Evolutionary conservation across 163 green algal species (phyloP), one percentile per base, ranked within the genome.

Genomic region (Chlamydomonas reinhardtii): DNA sequence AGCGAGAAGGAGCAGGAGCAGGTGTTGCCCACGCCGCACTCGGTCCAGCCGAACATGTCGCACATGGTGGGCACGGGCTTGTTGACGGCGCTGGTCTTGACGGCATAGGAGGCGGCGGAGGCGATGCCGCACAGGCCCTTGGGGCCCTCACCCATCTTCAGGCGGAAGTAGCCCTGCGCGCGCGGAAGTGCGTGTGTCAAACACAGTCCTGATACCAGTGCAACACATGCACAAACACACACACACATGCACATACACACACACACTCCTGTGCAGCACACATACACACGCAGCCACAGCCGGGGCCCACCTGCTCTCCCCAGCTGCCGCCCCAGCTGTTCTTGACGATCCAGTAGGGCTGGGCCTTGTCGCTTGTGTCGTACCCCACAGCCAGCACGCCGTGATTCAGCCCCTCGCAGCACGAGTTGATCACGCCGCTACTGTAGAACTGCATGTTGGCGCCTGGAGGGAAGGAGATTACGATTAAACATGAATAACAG

Each of bases 381-480:
- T 97, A 98, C 14, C 98, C 98, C 27, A 98, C 97, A 39, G 86
- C 88, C 79, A 99, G 94, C 70, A 99, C 97, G 52, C 97, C 97
- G 90, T 99, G 98, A 90, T 99, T 97, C 29, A 99, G 94, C 24
- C 72, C 82, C 72, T 87, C 82, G 39, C 82, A 87, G 82, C 82
- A 87, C 61, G n/a, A 62, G 52, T n/a, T 71, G 62, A 87, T 87
- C 35, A 99, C 90, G 72, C 96, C 96, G 48, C 92, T 92, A 16
- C 62, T 76, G 90, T 99, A 99, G 83, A 99, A 96, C 95, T 98
- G 96, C 93, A 99, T 98, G 76, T 97, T 87, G 16, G 97, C 92
- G 81, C 96, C 92, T 87, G 82, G 15, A 32, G 62, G 34, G 11
- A 31, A 27, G 27, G n/a, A n/a, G n/a, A n/a, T n/a, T n/a, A n/a